Conservation (phyloP, 164 flowering plant genomes). For the Vitis labrusca region DNA sequence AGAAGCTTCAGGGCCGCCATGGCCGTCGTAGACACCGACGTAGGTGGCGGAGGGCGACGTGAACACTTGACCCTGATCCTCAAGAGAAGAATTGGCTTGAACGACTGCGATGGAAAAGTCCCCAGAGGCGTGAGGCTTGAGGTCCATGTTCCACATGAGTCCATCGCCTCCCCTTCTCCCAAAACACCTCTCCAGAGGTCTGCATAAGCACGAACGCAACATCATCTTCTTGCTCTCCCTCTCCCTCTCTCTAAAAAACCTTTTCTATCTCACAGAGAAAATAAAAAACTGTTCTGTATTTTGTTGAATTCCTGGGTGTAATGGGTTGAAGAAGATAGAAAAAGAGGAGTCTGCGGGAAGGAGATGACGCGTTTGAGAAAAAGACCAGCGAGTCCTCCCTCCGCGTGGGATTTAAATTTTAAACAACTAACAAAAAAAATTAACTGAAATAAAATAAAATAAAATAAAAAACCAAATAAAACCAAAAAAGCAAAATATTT, state of each 20-base stretch:
- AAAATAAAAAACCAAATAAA: no score
- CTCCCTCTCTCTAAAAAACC: background rate
- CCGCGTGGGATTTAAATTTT: background rate
- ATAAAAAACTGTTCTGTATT: background rate
- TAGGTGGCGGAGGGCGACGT: slow-evolving; percentile 41
- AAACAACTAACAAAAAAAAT: no score
- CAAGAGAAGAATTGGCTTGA: slow-evolving; percentile 40
- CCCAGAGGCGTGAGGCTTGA: slow-evolving; percentile 47
- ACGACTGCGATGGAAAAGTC: slow-evolving; percentile 48
- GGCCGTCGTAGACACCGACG: slow-evolving; percentile 54
- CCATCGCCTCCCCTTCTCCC: slow-evolving; percentile 29
- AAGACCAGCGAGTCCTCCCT: background rate
- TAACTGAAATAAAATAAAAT: no score
- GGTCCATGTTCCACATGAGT: slow-evolving; percentile 36
- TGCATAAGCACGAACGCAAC: slow-evolving; percentile 26
- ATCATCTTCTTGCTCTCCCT: slow-evolving; percentile 12
- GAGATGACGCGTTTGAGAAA: slow-evolving; percentile 7
- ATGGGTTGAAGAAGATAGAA: background rate
- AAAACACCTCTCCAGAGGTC: slow-evolving; percentile 34
- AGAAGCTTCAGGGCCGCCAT: slow-evolving; percentile 56
- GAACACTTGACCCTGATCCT: slow-evolving; percentile 41
- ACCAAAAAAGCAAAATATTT: no score
- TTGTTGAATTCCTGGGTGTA: background rate
- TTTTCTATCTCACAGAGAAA: background rate
- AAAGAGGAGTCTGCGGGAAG: slow-evolving; percentile 5